A percentile compares a stretch with the other conserved stretches of the same genome.
Evolutionary conservation across 306 rosid species (phyloP).

Genomic region (Cicer chorassanicum): DNA sequence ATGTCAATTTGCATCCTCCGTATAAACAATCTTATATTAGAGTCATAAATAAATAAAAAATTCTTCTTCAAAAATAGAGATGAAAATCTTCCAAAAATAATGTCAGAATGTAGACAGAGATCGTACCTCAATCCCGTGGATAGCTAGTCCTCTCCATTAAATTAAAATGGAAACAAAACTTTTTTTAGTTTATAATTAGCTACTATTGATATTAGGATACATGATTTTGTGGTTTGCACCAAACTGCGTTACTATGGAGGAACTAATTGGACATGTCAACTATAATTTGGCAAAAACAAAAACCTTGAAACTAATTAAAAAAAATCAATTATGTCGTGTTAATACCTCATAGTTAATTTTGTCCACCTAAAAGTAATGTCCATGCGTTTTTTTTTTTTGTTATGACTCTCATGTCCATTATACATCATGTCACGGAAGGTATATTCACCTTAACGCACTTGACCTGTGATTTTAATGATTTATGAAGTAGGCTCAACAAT

Average conservation of each 20-base stretch:
- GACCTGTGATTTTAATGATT: background rate
- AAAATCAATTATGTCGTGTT: background rate
- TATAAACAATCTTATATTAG: too few species aligned
- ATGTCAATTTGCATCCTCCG: too few species aligned
- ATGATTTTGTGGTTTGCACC: constrained; percentile 31
- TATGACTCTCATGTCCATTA: constrained; percentile 25
- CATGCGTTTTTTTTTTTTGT: background rate
- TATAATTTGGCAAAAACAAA: constrained; percentile 33
- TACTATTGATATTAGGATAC: constrained; percentile 9
- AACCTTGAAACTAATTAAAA: background rate
- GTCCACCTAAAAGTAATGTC: background rate
- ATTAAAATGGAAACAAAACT: constrained; percentile 31
- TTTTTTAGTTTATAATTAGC: constrained; percentile 40
- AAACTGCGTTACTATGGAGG: constrained; percentile 37
- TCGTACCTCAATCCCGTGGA: too few species aligned
- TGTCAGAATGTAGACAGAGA: too few species aligned
- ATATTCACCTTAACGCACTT: constrained; percentile 18
- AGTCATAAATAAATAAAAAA: too few species aligned
- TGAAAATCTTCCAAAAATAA: too few species aligned
- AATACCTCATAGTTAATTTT: background rate
- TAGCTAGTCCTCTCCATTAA: background rate
- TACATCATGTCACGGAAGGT: constrained; percentile 36
- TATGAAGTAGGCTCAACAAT: constrained; percentile 11
- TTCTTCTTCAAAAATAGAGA: too few species aligned
- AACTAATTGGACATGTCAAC: constrained; percentile 47